phyloP scores from a whole-genome alignment of 1,284 basidiomycete genomes.

The Fistulina hepatica region DNA sequence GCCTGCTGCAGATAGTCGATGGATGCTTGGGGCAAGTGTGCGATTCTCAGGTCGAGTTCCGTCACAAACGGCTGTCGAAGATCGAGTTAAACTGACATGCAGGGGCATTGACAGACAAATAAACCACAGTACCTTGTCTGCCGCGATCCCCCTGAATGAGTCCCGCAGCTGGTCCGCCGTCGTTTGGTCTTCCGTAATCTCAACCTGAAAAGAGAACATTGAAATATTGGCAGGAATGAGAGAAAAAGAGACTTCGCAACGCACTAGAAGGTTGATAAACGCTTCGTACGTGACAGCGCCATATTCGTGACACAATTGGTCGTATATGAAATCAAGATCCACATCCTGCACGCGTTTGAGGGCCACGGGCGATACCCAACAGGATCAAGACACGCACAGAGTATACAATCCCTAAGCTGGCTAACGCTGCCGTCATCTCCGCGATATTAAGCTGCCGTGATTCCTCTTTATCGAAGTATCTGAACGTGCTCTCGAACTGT shows the following conservation, averaged over 20 bases:
- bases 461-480: constrained; percentile 93
- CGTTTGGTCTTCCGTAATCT: constrained; percentile 93
- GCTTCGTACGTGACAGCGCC: constrained; percentile 90
- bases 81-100: constrained; percentile 11
- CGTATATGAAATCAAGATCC: constrained; percentile 79
- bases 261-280: constrained; percentile 86
- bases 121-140: constrained; percentile 84
- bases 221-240: constrained; percentile 1
- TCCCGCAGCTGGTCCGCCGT: constrained; percentile 87
- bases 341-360: constrained; percentile 45
- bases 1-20: constrained; percentile 78
- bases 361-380: neutral
- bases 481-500: constrained; percentile 95
- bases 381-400: constrained; percentile 38
- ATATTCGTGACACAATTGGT: constrained; percentile 75
- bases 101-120: constrained; percentile 15
- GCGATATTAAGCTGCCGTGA: constrained; percentile 78
- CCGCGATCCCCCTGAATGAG: constrained; percentile 87
- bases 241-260: neutral
- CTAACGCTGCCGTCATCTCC: constrained; percentile 88
- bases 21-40: constrained; percentile 69
- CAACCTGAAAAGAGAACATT: constrained; percentile 45
- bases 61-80: constrained; percentile 78
- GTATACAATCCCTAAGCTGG: constrained; percentile 90
- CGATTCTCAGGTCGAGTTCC: constrained; percentile 83